These are phyloP conservation scores for Yarrowia sp. DNA, from an alignment of 805 yeast species.

Conservation along the genomic window DNA sequence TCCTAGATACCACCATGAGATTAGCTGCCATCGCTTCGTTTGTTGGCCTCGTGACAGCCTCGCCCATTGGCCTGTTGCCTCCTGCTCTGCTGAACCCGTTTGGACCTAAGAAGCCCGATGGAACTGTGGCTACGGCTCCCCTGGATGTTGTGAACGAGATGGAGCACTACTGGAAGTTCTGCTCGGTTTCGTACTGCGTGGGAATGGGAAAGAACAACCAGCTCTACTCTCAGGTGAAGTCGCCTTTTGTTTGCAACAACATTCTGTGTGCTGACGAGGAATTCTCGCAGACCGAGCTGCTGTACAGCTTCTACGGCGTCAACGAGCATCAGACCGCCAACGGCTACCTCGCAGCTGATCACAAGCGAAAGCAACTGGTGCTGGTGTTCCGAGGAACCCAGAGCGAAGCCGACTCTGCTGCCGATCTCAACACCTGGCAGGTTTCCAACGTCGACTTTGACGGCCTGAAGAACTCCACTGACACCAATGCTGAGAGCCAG, in stretches of 20 bases:
- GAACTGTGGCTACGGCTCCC: not conserved
- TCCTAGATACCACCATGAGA: conserved; percentile 1
- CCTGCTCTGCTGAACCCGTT: not conserved
- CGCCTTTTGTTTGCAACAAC: conserved; percentile 9
- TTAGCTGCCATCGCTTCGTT: conserved; percentile 2
- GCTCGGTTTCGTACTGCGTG: conserved; percentile 9
- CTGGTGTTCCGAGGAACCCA: conserved; percentile 13
- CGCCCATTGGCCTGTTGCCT: conserved; percentile 3
- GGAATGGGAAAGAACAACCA: conserved; percentile 10
- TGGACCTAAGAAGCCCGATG: not conserved
- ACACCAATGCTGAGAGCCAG: not conserved
- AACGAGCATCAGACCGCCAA: conserved; percentile 1
- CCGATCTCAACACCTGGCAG: conserved; percentile 14
- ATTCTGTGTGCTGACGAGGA: conserved; percentile 11
- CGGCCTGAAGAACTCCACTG: not conserved
- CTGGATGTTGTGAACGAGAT: not conserved
- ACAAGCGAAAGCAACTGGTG: not conserved
- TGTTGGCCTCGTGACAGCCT: not conserved
- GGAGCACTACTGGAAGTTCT: conserved; percentile 24
- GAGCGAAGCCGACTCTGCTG: not conserved
- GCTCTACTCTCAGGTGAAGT: not conserved
- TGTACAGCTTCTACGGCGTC: conserved; percentile 7
- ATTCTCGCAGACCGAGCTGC: conserved; percentile 12
- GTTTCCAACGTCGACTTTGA: not conserved
- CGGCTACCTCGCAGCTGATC: conserved; percentile 5